These are phyloP conservation scores for Lipomyces sp. DNA, from an alignment of 805 yeast species.

Conservation along the genomic window DNA sequence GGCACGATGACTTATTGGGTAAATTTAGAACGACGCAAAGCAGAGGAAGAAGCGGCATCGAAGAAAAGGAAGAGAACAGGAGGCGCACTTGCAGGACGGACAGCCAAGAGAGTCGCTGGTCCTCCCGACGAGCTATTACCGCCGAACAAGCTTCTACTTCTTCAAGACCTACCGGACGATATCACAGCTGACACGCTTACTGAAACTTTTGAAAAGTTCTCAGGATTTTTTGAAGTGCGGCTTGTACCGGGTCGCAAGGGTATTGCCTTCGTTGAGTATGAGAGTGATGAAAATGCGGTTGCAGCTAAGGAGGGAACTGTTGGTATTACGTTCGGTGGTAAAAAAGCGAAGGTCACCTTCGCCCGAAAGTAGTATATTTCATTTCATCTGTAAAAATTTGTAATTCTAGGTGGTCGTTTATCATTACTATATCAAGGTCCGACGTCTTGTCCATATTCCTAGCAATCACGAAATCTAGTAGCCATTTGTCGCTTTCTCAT, in stretches of 20 bases:
- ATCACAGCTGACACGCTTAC: constrained; percentile 51
- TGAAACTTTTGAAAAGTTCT: constrained; percentile 53
- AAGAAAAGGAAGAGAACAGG: constrained; percentile 36
- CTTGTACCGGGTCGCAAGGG: constrained; percentile 63
- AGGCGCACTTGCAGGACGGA: constrained; percentile 27
- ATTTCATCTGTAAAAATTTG: background rate
- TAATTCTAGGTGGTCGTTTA: background rate
- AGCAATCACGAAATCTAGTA: background rate
- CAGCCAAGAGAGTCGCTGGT: constrained; percentile 34
- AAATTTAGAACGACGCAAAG: constrained; percentile 20
- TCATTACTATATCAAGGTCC: background rate
- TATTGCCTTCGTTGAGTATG: constrained; percentile 83
- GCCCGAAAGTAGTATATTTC: constrained; percentile 43
- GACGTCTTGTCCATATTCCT: background rate
- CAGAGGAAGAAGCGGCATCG: constrained; percentile 32
- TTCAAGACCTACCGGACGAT: constrained; percentile 64
- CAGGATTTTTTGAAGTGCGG: constrained; percentile 71
- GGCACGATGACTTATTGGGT: background rate
- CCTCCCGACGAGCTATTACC: constrained; percentile 50
- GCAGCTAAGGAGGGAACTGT: constrained; percentile 45
- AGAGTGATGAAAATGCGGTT: constrained; percentile 57
- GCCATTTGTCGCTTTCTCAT: no score
- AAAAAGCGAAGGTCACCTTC: constrained; percentile 41
- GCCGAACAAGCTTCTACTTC: constrained; percentile 70
- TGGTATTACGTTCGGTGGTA: constrained; percentile 40